These are phyloP conservation scores for Tetrahymena thermophila DNA, from an alignment of 73 alveolate species.

Conservation along the genomic window DNA sequence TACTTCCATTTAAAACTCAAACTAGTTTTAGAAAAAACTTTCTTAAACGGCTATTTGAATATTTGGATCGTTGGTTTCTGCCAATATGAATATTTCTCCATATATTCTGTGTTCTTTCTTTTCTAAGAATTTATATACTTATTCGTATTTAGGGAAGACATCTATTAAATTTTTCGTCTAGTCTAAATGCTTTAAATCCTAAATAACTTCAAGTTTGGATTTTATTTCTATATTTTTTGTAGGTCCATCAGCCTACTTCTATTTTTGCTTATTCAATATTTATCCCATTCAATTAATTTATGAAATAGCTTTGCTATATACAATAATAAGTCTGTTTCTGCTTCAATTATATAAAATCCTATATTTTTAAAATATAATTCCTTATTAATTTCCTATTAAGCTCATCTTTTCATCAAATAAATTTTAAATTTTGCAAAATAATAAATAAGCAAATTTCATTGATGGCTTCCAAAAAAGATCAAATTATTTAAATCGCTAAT, in stretches of 20 bases:
- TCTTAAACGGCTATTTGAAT: not conserved
- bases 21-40: not conserved
- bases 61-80: not conserved
- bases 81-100: not conserved
- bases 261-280: not conserved
- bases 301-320: not conserved
- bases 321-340: not conserved
- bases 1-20: not conserved
- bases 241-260: not conserved
- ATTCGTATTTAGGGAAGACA: not conserved
- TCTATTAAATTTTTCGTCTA: not conserved
- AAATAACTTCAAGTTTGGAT: not conserved
- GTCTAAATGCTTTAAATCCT: not conserved
- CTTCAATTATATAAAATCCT: not conserved
- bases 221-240: not conserved
- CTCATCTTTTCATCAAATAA: not conserved
- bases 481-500: too few relatives aligned
- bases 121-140: not conserved
- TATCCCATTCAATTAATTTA: not conserved
- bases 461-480: not conserved
- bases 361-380: too few relatives aligned
- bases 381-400: not conserved
- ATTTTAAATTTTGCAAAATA: not conserved
- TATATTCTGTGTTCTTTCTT: not conserved
- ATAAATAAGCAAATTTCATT: too few relatives aligned